Base-by-base conservation (phyloP, 1,284 basidiomycete genomes). In the Austroboletus rostrupii region DNA sequence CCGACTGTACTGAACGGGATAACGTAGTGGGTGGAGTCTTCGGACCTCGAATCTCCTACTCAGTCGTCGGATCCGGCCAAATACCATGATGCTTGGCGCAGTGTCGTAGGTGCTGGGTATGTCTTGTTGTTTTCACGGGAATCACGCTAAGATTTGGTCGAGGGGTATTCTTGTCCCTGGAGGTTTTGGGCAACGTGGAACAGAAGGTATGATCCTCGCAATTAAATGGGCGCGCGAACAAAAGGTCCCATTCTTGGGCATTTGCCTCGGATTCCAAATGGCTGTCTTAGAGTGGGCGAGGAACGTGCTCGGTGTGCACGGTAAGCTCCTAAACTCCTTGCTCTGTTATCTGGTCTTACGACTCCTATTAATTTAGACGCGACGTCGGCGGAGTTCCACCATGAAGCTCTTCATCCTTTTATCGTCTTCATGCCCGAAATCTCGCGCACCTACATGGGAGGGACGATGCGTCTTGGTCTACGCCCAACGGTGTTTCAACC, bases 371-470 rank as follows among this genome's bases (percentile, higher is more conserved):
- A 54, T 51, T 7, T 61, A 89, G 91, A 84, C 47, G 93, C 94
- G n/a, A 88, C 86, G 52, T 98, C 95, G 2, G 73, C 83, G 23
- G 96, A 99, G 71, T 90, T 99, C 58, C 72, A 80, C 40, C 55
- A 72, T 3, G 68, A 78, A 4, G 69, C 80, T 2, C 71, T 77
- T 31, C 76, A 92, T 57, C 90, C 90, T 0, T 80, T 95, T 50
- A 80, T 99, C 70, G 82, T 98, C 59, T 99, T 96, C 80, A 99
- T 99, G 96, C 96, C 96, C 28, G 96, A 99, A 70, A 92, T 99
- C 60, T 97, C 93, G 41, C 92, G 90, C 67, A 98, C 95, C 8
- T 94, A 99, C 60, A 92, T 99, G 80, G 96, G 96, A 49, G 96
- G 96, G 26, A 99, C 96, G 20, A 99, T 99, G 96, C 87, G 96